Percentiles rank a stretch among this genome's conserved stretches.
phyloP scores from a whole-genome alignment of 2,329 filamentous ascomycete genomes.

The Fusarium domesticum region DNA sequence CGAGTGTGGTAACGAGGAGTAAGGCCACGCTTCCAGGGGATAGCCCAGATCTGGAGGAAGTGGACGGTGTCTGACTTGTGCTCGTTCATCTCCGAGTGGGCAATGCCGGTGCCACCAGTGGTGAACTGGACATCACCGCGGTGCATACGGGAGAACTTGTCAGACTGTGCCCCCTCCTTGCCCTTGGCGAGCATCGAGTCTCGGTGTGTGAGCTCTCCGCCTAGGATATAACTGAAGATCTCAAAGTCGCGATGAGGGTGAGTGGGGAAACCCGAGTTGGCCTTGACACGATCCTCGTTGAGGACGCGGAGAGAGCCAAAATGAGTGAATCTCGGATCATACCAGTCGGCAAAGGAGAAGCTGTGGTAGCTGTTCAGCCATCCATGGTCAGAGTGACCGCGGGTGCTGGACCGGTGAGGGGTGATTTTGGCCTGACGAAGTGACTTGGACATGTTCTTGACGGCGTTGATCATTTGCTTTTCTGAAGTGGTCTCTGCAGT shows the following conservation, averaged over 20 bases:
- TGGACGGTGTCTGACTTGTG: constrained; percentile 68
- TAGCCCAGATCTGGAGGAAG: constrained; percentile 86
- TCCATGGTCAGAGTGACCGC: constrained; percentile 78
- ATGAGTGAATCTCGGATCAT: constrained; percentile 62
- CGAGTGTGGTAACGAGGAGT: constrained; percentile 73
- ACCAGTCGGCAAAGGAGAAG: constrained; percentile 75
- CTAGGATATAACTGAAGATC: constrained; percentile 87
- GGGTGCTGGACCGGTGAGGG: constrained; percentile 66
- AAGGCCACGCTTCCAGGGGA: constrained; percentile 72
- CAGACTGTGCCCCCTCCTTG: constrained; percentile 54
- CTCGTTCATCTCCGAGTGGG: constrained; percentile 82
- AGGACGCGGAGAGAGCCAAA: constrained; percentile 80
- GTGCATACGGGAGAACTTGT: constrained; percentile 68
- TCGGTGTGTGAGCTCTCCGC: constrained; percentile 80
- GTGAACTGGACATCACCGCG: constrained; percentile 88
- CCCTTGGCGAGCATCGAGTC: constrained; percentile 79
- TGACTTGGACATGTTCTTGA: constrained; percentile 57
- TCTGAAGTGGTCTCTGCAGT: constrained; percentile 5
- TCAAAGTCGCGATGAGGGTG: constrained; percentile 84
- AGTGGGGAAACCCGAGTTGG: constrained; percentile 74
- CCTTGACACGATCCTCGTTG: constrained; percentile 81
- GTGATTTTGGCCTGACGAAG: constrained; percentile 69
- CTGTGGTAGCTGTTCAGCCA: constrained; percentile 88
- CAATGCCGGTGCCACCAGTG: constrained; percentile 76
- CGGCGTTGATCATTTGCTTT: constrained; percentile 36